phyloP scores from a whole-genome alignment of 352 stramenopile genomes.

The Stephanocyclus meneghinianus region DNA sequence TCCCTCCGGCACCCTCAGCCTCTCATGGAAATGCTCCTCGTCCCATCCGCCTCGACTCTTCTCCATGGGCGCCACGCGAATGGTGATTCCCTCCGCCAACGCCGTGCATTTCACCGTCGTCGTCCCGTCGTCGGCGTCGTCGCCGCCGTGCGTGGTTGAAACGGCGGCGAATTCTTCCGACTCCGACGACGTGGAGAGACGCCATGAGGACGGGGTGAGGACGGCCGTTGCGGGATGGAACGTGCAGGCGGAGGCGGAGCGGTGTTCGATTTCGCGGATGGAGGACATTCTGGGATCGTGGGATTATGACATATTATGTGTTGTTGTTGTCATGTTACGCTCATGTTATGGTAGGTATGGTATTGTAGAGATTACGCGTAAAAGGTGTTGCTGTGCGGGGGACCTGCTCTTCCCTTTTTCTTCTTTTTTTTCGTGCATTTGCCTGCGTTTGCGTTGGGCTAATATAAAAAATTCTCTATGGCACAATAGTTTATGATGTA shows the following conservation, averaged over 20 bases:
- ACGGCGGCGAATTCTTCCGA: not conserved
- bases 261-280: conserved; percentile 46
- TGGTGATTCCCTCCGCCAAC: conserved; percentile 22
- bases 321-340: not conserved
- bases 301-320: not conserved
- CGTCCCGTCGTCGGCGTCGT: not conserved
- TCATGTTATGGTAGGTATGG: no score
- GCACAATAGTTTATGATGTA: no score
- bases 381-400: no score
- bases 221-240: conserved; percentile 20
- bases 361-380: no score
- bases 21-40: conserved; percentile 52
- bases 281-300: conserved; percentile 19
- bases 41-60: conserved; percentile 37
- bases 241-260: conserved; percentile 30
- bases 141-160: not conserved
- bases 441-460: no score
- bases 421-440: no score
- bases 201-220: not conserved
- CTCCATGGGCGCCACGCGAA: conserved; percentile 50
- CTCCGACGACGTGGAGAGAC: not conserved
- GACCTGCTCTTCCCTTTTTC: no score
- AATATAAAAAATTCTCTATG: no score
- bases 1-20: conserved; percentile 39
- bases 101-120: conserved; percentile 15